Evolutionary conservation across 1,284 basidiomycete species (phyloP), one percentile per base, ranked within the genome.

Genomic region (Psilocybe mexicana): DNA sequence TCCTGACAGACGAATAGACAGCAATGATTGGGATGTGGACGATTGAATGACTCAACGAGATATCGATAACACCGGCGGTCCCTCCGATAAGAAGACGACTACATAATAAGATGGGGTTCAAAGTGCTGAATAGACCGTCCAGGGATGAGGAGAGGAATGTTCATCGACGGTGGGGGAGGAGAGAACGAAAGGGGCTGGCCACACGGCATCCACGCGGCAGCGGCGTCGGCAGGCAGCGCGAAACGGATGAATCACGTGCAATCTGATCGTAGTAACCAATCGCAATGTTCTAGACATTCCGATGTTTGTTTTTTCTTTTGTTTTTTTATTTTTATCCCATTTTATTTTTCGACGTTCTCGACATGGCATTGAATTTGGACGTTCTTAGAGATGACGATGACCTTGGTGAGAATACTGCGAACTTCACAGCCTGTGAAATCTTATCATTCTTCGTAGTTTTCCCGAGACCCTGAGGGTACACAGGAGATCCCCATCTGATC

Each of bases 401-500:
- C 12, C 12, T 46, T 10, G 44, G 44, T 46, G 44, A 46, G 44
- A 46, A 46, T 26, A 46, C 11, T 6, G 18, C 18, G 38, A 26
- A 28, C 12, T 14, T 28, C 24, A 23, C 50, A 40, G 36, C 10
- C 30, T 26, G 42, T 24, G 45, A 55, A 47, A 59, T 56, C 55
- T 62, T 45, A 54, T 58, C 54, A 54, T 52, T 47, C 28, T 50
- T 55, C 47, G n/a, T 24, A 57, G 49, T 54, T 45, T 53, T 50
- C 47, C 43, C 40, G 56, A 51, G 43, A 58, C 59, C 54, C 46
- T 54, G 54, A 54, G 40, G 33, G 18, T 6, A 10, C 30, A 6
- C 24, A 10, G 38, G 24, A 42, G 47, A 54, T 45, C 52, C 25
- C 40, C 57, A 55, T 55, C 57, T 51, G 61, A 65, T 65, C 63